Base-by-base conservation (phyloP, 768 basidiomycete genomes). In the Rubroboletus satanas region DNA sequence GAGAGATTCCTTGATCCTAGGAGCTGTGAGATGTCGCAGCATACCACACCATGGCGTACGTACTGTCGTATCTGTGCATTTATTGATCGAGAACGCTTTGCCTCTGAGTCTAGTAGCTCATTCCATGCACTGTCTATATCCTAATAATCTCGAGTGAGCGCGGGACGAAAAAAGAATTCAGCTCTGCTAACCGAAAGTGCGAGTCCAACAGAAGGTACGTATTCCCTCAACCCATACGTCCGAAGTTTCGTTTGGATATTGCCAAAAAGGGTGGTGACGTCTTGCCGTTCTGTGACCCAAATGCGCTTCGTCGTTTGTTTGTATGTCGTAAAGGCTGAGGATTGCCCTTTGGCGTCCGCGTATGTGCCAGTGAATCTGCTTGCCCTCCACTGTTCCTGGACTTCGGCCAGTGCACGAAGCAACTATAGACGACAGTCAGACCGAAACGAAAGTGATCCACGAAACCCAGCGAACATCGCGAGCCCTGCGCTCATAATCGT, bases 231-330 rank as follows among this genome's bases (percentile, higher is more conserved):
- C 10, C 87, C 84, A 74, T 98, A 98, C 23, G 95, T 98, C 70
- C 80, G 82, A 52, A 98, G 74, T 71, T 98, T 98, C 1, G 93
- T 96, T 70, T 94, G 91, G 29, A 99, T 86, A 65, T 97, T 96
- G 4, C 90, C 87, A 59, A 98, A 91, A 14, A 98, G 79, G 1
- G 89, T 90, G 9, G 85, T 83, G 10, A 97, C 74, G 55, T 95
- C 94, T 66, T 93, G 89, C 66, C 87, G 83, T 71, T 98, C 95
- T 8, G 83, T 85, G 10, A 93, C 90, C 92, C 93, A 97, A 2
- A 76, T 76, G 3, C 93, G 83, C 65, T 97, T 97, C 38, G 79
- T 86, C 2, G 88, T 88, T 60, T 86, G 84, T 67, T 97, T 97
- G 74, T 96, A 94, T 1, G 76, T 76, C 17, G 81, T 80, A 64